Evolutionary conservation across 345 rosid genomes (phyloP).

Genomic region (Citrus maxima): DNA sequence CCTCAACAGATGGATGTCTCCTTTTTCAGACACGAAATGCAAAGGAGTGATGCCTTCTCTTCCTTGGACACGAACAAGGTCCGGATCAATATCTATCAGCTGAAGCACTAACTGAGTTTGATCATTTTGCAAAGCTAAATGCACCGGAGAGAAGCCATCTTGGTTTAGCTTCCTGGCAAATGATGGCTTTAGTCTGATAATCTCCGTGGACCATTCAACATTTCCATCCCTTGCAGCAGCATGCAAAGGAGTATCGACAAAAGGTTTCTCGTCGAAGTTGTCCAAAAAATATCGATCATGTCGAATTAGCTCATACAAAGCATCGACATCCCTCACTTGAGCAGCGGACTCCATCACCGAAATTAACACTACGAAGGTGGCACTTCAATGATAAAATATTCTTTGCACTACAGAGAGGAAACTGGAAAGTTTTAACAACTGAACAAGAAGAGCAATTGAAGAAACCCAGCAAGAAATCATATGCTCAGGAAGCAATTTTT

Average conservation of each 20-base stretch:
- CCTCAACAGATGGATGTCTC: not conserved
- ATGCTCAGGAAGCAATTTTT: too few species aligned
- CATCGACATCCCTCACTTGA: slow-evolving; percentile 19
- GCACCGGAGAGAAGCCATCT: slow-evolving; percentile 28
- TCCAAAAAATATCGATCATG: slow-evolving; percentile 18
- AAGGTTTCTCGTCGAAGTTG: slow-evolving; percentile 17
- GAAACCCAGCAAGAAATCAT: too few species aligned
- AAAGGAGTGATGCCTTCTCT: slow-evolving; percentile 21
- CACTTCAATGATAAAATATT: not conserved
- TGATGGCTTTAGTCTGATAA: slow-evolving; percentile 32
- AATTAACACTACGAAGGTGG: not conserved
- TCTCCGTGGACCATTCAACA: slow-evolving; percentile 27
- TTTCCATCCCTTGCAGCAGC: slow-evolving; percentile 26
- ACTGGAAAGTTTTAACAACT: too few species aligned
- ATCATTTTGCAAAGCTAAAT: slow-evolving; percentile 21
- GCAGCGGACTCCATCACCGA: not conserved
- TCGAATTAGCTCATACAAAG: slow-evolving; percentile 19
- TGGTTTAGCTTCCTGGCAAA: slow-evolving; percentile 29
- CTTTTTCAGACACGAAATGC: slow-evolving; percentile 5
- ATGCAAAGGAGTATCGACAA: slow-evolving; percentile 35
- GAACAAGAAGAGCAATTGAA: too few species aligned
- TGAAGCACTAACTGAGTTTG: slow-evolving; percentile 3
- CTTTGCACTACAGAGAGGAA: too few species aligned
- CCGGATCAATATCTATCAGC: not conserved
- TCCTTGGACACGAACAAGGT: slow-evolving; percentile 19